A percentile compares a stretch with the other conserved stretches of the same genome.
Evolutionary conservation across 2,329 filamentous ascomycete genomes (phyloP).

Genomic region (Clarireedia sp.): DNA sequence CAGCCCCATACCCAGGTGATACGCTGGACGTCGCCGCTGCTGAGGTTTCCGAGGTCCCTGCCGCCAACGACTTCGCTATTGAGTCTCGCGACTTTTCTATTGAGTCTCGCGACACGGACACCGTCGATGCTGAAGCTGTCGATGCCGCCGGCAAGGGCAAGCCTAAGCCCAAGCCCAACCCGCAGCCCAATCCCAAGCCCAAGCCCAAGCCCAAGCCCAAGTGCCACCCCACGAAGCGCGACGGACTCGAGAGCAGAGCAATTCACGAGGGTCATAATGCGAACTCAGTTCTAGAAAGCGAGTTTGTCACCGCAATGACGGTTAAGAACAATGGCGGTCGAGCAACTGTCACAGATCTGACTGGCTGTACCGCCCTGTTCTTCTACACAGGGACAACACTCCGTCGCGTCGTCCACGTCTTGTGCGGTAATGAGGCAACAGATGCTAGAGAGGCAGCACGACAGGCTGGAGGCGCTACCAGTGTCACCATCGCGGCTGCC

Average conservation of each 20-base stretch:
- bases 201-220: background rate
- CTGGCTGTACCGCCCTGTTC: slow-evolving; percentile 6
- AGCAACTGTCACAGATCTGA: slow-evolving; percentile 1
- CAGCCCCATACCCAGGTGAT: background rate
- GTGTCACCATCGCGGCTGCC: background rate
- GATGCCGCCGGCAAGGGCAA: no score
- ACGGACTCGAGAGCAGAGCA: background rate
- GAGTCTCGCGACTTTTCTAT: background rate
- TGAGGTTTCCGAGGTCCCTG: background rate
- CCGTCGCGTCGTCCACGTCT: slow-evolving; percentile 1
- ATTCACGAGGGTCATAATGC: background rate
- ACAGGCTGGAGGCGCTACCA: background rate
- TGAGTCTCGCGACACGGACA: no score
- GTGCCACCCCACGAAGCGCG: background rate
- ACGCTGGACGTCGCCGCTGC: background rate
- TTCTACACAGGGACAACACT: background rate
- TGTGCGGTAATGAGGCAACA: slow-evolving; percentile 5
- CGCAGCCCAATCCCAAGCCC: no score
- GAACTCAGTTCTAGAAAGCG: background rate
- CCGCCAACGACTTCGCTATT: background rate
- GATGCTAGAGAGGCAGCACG: slow-evolving; percentile 1
- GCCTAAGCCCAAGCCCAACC: no score
- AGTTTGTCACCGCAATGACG: background rate
- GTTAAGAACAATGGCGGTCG: background rate
- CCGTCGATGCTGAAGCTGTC: background rate